Base-by-base conservation (phyloP, 169 alveolate genomes). In the Perkinsus chesapeaki region DNA sequence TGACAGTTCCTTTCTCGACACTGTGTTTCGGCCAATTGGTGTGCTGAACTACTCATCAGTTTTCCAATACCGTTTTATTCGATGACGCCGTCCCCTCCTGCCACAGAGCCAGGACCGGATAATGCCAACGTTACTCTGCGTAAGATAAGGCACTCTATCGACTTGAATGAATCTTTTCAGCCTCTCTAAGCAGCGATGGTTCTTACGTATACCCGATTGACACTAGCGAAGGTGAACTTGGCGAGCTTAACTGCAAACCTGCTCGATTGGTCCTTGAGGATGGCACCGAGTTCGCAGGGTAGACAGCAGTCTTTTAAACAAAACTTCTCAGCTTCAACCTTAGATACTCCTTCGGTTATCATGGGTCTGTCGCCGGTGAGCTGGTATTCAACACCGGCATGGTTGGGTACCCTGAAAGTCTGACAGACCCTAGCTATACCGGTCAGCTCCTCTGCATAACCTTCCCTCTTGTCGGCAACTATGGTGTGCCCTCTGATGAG, bases 401-500 rank as follows among this genome's bases (percentile, higher is more conserved):
- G 98, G 97, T 96, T 48, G 99, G 97, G n/a, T 97, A 96, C 91
- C 97, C 98, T 9, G 98, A 97, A 93, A 96, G 98, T 20, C 96
- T 97, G 92, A 96, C 98, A 0, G 98, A 97, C 91, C 98, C 98
- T 0, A 96, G 97, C 82, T 97, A 96, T 92, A 95, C 95, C 39
- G 98, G 98, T 36, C 98, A 97, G 93, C 96, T 97, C 60, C 94
- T 97, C 92, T 97, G 96, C 36, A 48, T 96, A 73, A 97, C 98
- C 39, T 97, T 94, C 92, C 98, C 98, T 0, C 93, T 96, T 31
- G 94, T 97, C 37, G 99, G 99, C 38, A 97, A 97, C 95, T 96
- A 96, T 90, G 99, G 99, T 7, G 98, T 97, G 19, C 97, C 98
- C 31, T 36, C 96, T 9, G 94, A 92, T 19, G 98, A 96, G 90